These are phyloP conservation scores for Tilletia horrida DNA, from an alignment of 1,284 basidiomycete species.

Conservation along the genomic window DNA sequence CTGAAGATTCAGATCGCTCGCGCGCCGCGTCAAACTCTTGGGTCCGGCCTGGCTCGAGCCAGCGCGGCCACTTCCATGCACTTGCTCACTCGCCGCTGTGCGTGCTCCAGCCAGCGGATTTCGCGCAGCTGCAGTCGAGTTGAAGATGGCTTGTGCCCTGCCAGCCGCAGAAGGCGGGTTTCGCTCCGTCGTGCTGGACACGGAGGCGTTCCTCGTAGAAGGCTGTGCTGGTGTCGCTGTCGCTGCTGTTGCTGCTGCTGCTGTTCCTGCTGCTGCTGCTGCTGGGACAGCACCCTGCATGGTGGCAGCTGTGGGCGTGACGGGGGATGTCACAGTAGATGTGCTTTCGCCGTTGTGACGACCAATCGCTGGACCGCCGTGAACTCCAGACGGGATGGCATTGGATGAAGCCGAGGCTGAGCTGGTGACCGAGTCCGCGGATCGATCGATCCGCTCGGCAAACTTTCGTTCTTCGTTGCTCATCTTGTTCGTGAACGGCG, in stretches of 20 bases:
- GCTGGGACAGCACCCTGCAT: neutral
- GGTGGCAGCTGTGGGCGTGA: slow-evolving; percentile 5
- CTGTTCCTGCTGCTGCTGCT: neutral
- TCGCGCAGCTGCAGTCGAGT: neutral
- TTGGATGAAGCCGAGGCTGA: neutral
- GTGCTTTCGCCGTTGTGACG: neutral
- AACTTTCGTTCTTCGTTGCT: neutral
- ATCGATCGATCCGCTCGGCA: slow-evolving; percentile 2
- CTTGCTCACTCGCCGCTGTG: neutral
- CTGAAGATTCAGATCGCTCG: slow-evolving; percentile 27
- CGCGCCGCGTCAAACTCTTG: slow-evolving; percentile 10
- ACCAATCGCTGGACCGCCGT: neutral
- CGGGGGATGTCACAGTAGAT: slow-evolving; percentile 7
- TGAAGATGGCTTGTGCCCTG: slow-evolving; percentile 2
- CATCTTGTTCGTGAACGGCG: neutral
- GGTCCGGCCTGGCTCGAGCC: neutral
- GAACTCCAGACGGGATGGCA: neutral
- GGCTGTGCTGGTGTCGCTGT: neutral
- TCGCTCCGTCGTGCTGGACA: neutral
- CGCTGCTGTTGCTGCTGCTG: neutral
- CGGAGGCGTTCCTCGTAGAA: no score
- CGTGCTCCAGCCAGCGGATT: slow-evolving; percentile 16
- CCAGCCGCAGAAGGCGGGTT: neutral
- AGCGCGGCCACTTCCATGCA: neutral
- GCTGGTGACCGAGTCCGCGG: slow-evolving; percentile 7